A percentile compares a stretch with the other conserved stretches of the same genome.
Evolutionary conservation across 371 early-diverging fungal species (phyloP).

Genomic region (Mucor saturninus): DNA sequence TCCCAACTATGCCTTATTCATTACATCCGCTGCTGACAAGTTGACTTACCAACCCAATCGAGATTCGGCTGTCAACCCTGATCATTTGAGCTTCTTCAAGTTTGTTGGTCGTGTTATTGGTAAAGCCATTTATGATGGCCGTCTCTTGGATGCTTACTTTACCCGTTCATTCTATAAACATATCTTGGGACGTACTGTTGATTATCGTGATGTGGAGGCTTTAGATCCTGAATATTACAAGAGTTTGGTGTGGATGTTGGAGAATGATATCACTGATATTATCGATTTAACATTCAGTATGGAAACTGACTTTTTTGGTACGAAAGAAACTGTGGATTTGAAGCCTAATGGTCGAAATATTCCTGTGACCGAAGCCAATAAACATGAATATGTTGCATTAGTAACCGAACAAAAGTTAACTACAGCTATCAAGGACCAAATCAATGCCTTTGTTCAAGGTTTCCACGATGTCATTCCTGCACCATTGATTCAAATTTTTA

Average conservation of each 20-base stretch:
- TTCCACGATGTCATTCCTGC: constrained; percentile 97
- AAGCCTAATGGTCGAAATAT: constrained; percentile 91
- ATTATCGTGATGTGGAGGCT: constrained; percentile 96
- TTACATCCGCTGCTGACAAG: constrained; percentile 93
- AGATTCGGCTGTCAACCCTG: constrained; percentile 92
- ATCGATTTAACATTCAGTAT: constrained; percentile 95
- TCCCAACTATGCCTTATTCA: constrained; percentile 98
- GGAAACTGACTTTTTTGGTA: constrained; percentile 95
- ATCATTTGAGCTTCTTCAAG: constrained; percentile 96
- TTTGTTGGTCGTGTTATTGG: constrained; percentile 99
- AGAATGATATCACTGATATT: constrained; percentile 96
- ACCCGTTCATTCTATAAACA: constrained; percentile 98
- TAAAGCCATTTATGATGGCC: constrained; percentile 97
- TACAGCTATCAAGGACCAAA: constrained; percentile 91
- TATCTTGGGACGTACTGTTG: constrained; percentile 90
- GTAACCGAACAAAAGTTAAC: constrained; percentile 91
- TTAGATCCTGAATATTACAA: constrained; percentile 97
- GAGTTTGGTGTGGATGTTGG: constrained; percentile 96
- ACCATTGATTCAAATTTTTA: constrained; percentile 92
- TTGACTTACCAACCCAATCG: constrained; percentile 98
- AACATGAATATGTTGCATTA: constrained; percentile 94
- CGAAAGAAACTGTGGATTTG: constrained; percentile 83
- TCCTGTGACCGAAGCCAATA: constrained; percentile 95
- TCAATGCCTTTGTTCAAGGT: constrained; percentile 91
- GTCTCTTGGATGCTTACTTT: constrained; percentile 95